phyloP scores from a whole-genome alignment of 257 asterid species.

The Salvia miltiorrhiza region DNA sequence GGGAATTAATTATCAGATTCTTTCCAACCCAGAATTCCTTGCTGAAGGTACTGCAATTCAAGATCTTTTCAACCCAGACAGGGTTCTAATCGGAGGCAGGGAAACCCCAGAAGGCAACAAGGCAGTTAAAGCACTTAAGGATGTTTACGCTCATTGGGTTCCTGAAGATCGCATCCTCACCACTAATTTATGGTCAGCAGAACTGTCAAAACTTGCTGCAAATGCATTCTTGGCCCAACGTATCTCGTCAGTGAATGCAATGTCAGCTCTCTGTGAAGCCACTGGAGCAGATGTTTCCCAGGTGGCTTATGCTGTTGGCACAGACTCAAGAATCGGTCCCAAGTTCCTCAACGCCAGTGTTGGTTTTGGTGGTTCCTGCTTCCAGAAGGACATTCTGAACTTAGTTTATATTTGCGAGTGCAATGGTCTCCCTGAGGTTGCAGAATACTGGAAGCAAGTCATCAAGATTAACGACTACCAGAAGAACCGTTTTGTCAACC shows the following conservation, averaged over 20 bases:
- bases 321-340: slow-evolving; percentile 63
- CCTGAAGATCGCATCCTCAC: slow-evolving; percentile 62
- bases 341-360: slow-evolving; percentile 66
- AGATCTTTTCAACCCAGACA: slow-evolving; percentile 50
- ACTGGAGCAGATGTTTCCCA: slow-evolving; percentile 65
- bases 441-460: neutral
- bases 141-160: slow-evolving; percentile 84
- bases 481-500: slow-evolving; percentile 59
- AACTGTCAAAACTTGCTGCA: slow-evolving; percentile 91
- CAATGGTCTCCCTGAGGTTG: neutral
- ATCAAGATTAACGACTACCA: neutral
- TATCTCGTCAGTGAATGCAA: slow-evolving; percentile 84
- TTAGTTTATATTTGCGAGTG: slow-evolving; percentile 60
- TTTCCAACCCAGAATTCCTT: slow-evolving; percentile 83
- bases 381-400: slow-evolving; percentile 72
- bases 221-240: slow-evolving; percentile 94
- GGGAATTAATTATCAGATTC: slow-evolving; percentile 78
- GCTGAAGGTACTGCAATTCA: slow-evolving; percentile 87
- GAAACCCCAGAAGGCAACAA: slow-evolving; percentile 80
- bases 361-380: slow-evolving; percentile 73
- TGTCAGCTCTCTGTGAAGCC: slow-evolving; percentile 74
- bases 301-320: slow-evolving; percentile 62
- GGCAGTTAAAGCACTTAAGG: slow-evolving; percentile 65
- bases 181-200: slow-evolving; percentile 89
- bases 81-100: slow-evolving; percentile 90